Conservation (phyloP, 805 yeast genomes). For the Starmerella kuoi region DNA sequence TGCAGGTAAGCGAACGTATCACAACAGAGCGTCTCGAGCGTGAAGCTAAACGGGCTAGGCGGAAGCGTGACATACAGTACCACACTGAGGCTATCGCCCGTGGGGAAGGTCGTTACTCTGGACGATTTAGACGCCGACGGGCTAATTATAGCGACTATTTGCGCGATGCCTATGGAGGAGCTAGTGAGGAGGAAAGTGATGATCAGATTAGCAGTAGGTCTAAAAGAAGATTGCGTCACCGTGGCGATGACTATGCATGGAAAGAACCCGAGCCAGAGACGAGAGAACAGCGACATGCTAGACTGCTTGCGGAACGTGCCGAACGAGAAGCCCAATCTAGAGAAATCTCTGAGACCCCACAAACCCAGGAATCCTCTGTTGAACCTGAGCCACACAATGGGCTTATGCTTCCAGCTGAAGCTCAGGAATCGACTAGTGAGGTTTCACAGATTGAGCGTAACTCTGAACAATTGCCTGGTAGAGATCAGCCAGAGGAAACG, state of each 20-base stretch:
- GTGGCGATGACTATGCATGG: conserved; percentile 16
- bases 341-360: neutral
- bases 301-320: conserved; percentile 18
- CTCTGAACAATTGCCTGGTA: too few species aligned
- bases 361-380: too few species aligned
- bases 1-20: conserved; percentile 15
- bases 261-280: conserved; percentile 19
- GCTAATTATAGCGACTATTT: conserved; percentile 14
- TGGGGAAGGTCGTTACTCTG: conserved; percentile 25
- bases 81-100: conserved; percentile 19
- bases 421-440: too few species aligned
- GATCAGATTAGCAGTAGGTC: conserved; percentile 3
- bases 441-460: too few species aligned
- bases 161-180: conserved; percentile 8
- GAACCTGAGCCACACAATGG: too few species aligned
- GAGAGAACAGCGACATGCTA: conserved; percentile 20
- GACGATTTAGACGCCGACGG: conserved; percentile 16
- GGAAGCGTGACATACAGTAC: conserved; percentile 17
- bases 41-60: conserved; percentile 18
- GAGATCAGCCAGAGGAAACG: neutral
- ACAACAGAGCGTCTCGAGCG: conserved; percentile 17
- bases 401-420: too few species aligned
- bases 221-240: conserved; percentile 12
- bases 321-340: conserved; percentile 5
- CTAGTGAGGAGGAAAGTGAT: conserved; percentile 8